Base-by-base conservation (phyloP, 495 filamentous ascomycete species). In the Aspergillus baeticus region DNA sequence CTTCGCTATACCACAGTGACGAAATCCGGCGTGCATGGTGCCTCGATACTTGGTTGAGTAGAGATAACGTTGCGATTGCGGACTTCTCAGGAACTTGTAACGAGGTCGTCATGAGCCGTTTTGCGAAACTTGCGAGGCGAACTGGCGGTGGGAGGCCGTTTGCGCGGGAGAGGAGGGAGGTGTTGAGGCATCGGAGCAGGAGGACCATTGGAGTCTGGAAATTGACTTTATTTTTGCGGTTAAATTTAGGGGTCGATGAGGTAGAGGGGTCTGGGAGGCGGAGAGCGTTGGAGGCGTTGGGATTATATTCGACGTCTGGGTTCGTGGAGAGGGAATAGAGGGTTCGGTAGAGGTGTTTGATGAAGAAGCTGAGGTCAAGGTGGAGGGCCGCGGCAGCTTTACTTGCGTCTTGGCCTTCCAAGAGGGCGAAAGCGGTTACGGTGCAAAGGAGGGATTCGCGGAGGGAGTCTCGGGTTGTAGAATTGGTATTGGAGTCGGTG, bases 351-450 rank as follows among this genome's bases (percentile, higher is more conserved):
- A 98, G 89, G 68, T 96, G 89, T 31, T 87, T 88, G 66, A 88
- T 90, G 81, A 98, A 98, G 81, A 92, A 96, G 63, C 85, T 88
- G 18, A 98, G 83, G 69, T 98, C 95, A 29, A 98, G 85, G 59
- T 90, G 86, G 3, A 97, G 83, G 8, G 74, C 63, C 15, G 73
- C 68, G 55, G 88, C 87, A 3, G 89, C 85, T 62, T 78, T 80
- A 62, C 76, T 75, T 52, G 73, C 81, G 61, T 94, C 89, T 75
- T 98, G 94, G 45, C 94, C 93, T 60, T 90, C 85, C 45, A 98
- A 81, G 1, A 98, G 83, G 10, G 92, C 90, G 67, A 98, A 97
- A 14, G 95, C 95, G 3, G 94, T 98, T 66, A 91, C 88, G 46
- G 91, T 92, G 76, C 91, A 96, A 56, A 98, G 88, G n/a, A 98